phyloP scores from a whole-genome alignment of 805 yeast species.

The Priceomyces fermenticarens region DNA sequence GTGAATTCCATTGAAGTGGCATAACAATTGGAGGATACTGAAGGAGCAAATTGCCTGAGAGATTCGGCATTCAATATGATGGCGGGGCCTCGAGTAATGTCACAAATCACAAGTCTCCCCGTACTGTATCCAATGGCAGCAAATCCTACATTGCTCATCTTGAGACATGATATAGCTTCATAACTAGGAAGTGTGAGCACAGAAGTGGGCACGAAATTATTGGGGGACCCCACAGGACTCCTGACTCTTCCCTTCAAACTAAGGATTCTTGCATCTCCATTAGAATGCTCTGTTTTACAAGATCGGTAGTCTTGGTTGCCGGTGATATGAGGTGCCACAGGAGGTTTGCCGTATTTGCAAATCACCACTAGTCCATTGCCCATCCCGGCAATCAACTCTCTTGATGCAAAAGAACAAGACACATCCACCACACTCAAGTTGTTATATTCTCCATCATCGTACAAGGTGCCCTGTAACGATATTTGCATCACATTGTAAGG shows the following conservation, averaged over 20 bases:
- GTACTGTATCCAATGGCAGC: conserved; percentile 73
- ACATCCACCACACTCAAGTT: conserved; percentile 51
- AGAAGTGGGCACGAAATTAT: conserved; percentile 32
- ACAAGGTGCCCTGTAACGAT: conserved; percentile 31
- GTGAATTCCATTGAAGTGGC: conserved; percentile 71
- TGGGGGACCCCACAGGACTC: conserved; percentile 25
- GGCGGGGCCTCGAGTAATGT: conserved; percentile 72
- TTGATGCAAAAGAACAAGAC: conserved; percentile 75
- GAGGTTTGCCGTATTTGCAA: conserved; percentile 58
- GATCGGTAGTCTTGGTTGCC: conserved; percentile 21
- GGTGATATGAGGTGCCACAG: conserved; percentile 6
- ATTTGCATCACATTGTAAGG: conserved; percentile 30
- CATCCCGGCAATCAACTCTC: conserved; percentile 69
- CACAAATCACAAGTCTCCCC: conserved; percentile 75
- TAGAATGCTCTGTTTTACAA: conserved; percentile 29
- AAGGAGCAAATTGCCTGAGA: conserved; percentile 26
- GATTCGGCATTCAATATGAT: conserved; percentile 45
- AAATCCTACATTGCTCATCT: conserved; percentile 77
- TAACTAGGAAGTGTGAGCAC: conserved; percentile 33
- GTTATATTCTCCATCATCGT: conserved; percentile 23
- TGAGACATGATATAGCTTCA: conserved; percentile 53
- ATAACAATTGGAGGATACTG: conserved; percentile 27
- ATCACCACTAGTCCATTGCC: conserved; percentile 71
- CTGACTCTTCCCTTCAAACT: conserved; percentile 58
- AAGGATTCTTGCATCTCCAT: conserved; percentile 36